Percentiles rank a stretch among this genome's conserved stretches.
Conservation (phyloP, 163 green algal genomes). For the Chloromonas sp. region DNA sequence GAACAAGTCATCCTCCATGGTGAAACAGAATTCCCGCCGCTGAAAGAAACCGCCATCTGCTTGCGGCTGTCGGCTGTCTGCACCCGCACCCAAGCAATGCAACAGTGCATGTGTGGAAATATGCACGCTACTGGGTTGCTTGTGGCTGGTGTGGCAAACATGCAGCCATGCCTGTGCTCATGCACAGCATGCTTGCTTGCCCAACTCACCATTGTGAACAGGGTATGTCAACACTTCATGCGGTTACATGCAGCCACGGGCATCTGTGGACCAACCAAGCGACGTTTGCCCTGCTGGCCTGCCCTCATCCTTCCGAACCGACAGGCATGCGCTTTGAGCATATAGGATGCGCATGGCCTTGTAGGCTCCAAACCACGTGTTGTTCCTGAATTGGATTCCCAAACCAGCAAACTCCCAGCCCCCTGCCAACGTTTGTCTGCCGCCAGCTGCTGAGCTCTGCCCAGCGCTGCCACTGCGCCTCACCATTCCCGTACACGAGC, state of each 20-base stretch:
- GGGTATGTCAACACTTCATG: neutral
- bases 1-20: conserved; percentile 95
- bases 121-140: neutral
- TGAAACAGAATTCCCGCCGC: conserved; percentile 96
- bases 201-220: neutral
- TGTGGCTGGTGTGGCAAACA: neutral
- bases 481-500: conserved; percentile 88
- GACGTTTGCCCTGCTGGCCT: too few species aligned
- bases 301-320: too few species aligned
- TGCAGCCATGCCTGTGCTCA: neutral
- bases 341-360: too few species aligned
- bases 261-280: too few species aligned
- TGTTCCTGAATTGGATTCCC: too few species aligned
- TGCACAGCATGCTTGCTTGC: neutral
- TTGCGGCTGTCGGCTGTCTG: conserved; percentile 41
- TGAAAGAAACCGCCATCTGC: conserved; percentile 73
- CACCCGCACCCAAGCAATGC: neutral
- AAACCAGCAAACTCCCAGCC: neutral
- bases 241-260: too few species aligned
- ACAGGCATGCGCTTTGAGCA: too few species aligned
- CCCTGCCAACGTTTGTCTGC: neutral
- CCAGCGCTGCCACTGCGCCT: conserved; percentile 2
- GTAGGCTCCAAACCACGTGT: too few species aligned
- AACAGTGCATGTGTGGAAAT: neutral
- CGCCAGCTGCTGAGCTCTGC: neutral